phyloP scores from a whole-genome alignment of 2,329 filamentous ascomycete genomes.

The Arthrobotrys pseudoclavata region DNA sequence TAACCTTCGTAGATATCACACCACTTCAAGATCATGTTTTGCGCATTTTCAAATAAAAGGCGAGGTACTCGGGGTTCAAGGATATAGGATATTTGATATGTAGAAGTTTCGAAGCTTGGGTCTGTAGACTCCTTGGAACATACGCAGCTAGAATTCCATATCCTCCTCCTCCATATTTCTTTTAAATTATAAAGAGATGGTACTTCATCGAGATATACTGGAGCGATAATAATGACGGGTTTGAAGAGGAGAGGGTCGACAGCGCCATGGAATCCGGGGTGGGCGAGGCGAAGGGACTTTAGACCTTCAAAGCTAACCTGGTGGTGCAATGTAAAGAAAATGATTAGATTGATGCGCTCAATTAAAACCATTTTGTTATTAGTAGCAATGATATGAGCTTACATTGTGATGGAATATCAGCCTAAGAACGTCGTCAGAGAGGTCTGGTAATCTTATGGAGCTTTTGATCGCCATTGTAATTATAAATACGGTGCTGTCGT shows the following conservation, averaged over 20 bases:
- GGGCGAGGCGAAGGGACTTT: constrained; percentile 5
- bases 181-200: neutral
- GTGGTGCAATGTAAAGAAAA: neutral
- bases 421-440: constrained; percentile 10
- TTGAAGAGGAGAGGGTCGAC: constrained; percentile 18
- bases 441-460: neutral
- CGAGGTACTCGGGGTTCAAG: neutral
- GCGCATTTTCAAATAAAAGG: constrained; percentile 18
- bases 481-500: too few relatives aligned
- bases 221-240: neutral
- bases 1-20: constrained; percentile 13
- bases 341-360: neutral
- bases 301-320: constrained; percentile 4
- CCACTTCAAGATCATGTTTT: neutral
- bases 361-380: neutral
- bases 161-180: too few relatives aligned
- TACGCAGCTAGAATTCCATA: neutral
- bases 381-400: too few relatives aligned
- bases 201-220: neutral
- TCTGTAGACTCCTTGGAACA: neutral
- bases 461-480: neutral
- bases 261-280: neutral
- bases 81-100: neutral
- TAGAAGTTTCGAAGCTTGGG: neutral
- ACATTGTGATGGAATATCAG: constrained; percentile 8